Evolutionary conservation across 768 basidiomycete genomes (phyloP), one percentile per base, ranked within the genome.

Genomic region (Floccularia luteovirens): DNA sequence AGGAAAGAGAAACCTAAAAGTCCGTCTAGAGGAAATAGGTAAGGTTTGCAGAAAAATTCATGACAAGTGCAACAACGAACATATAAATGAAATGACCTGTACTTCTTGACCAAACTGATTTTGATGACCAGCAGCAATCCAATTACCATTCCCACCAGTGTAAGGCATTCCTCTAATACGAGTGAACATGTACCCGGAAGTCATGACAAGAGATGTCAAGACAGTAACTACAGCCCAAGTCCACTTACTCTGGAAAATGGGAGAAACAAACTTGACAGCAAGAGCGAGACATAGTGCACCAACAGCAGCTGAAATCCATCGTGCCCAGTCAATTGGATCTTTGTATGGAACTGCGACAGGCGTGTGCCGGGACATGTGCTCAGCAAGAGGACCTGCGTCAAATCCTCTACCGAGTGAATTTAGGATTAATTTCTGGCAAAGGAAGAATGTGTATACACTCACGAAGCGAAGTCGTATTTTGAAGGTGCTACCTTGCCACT

Each of bases 181-280:
- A 43, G 86, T 87, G 64, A 94, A 99, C 96, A 99, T 99, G 68
- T 79, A 86, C 5, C 96, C 96, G 6, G 84, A 80, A 16, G 81
- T 93, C 82, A 97, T 94, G 50, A 90, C 63, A 14, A 89, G 82
- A 6, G 79, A 73, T 20, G 77, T 56, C 28, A 82, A 41, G 21
- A 80, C 74, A 28, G 69, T 70, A n/a, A 56, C 57, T 17, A 66
- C 51, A 4, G 84, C 86, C 88, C 89, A 91, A 2, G 74, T 62
- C 86, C 86, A 90, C 46, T 82, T 80, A 48, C 69, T 85, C 46
- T 71, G 60, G 21, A 92, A 57, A 40, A 88, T 61, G 21, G 85
- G 77, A 3, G 72, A 58, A 43, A 86, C 63, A 64, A 76, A 80
- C 38, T 76, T 75, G 49, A 79, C 64, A 31, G 70, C 47, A 25